Evolutionary conservation across 2,329 filamentous ascomycete species (phyloP).

Genomic region (Fusarium sublunatum): DNA sequence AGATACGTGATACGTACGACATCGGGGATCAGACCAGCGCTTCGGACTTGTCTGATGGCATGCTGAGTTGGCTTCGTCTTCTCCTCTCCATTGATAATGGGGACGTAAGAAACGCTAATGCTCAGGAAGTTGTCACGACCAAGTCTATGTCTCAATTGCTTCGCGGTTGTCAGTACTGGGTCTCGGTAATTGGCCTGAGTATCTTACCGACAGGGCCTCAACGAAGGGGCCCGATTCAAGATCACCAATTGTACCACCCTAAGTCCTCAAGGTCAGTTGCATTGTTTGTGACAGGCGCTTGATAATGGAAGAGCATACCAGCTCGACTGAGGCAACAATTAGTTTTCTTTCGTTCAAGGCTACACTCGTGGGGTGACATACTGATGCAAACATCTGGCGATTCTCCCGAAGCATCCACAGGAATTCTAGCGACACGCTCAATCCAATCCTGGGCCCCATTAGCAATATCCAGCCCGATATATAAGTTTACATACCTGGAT

Average conservation of each 20-base stretch:
- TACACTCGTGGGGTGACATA: conserved; percentile 54
- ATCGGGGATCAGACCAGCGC: conserved; percentile 78
- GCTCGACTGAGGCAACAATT: conserved; percentile 20
- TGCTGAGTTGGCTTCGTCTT: conserved; percentile 98
- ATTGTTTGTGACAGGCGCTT: not conserved
- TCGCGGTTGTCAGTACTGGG: not conserved
- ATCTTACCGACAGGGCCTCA: conserved; percentile 73
- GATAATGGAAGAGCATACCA: conserved; percentile 11
- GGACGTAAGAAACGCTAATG: conserved; percentile 90
- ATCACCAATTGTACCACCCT: conserved; percentile 76
- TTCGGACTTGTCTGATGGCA: conserved; percentile 85
- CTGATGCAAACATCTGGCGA: conserved; percentile 94
- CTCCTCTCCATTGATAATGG: conserved; percentile 75
- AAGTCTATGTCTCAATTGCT: conserved; percentile 76
- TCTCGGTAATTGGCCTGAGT: not conserved
- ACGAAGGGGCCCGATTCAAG: conserved; percentile 91
- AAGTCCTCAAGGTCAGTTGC: not conserved
- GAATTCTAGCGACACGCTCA: conserved; percentile 82
- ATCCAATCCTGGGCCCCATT: conserved; percentile 79
- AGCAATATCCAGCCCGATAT: not conserved
- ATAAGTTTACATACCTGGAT: conserved; percentile 58
- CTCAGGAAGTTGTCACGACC: conserved; percentile 86
- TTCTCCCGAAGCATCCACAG: conserved; percentile 85
- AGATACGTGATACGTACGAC: conserved; percentile 60
- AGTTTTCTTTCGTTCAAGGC: not conserved